phyloP scores from a whole-genome alignment of 192 early-diverging fungal genomes.

The Haplosporangium gracile region DNA sequence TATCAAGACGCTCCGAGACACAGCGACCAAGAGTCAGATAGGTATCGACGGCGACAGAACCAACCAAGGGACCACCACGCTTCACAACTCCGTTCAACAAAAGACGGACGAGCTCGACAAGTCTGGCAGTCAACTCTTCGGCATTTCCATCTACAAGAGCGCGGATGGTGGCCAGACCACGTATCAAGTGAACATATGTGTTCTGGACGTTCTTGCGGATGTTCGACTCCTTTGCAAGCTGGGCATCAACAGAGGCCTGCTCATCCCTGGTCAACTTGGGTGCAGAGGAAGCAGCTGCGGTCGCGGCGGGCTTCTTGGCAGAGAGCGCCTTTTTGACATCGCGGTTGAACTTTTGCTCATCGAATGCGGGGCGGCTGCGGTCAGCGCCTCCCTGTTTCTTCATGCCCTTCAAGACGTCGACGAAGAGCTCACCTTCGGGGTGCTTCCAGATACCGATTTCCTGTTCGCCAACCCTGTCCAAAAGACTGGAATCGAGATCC shows the following conservation, averaged over 20 bases:
- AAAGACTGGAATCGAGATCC: constrained; percentile 62
- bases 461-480: constrained; percentile 64
- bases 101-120: constrained; percentile 67
- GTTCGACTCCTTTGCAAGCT: constrained; percentile 77
- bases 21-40: constrained; percentile 66
- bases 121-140: constrained; percentile 66
- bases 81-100: constrained; percentile 65
- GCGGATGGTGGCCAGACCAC: constrained; percentile 75
- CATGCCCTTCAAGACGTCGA: constrained; percentile 73
- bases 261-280: constrained; percentile 83
- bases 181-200: constrained; percentile 62
- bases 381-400: constrained; percentile 65
- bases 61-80: constrained; percentile 69
- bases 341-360: constrained; percentile 85
- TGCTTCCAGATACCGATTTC: constrained; percentile 82
- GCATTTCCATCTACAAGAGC: constrained; percentile 73
- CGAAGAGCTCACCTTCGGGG: constrained; percentile 74
- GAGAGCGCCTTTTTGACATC: constrained; percentile 77
- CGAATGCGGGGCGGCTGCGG: constrained; percentile 64
- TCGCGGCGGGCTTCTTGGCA: constrained; percentile 68
- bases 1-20: constrained; percentile 56
- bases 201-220: constrained; percentile 77
- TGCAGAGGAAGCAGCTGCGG: constrained; percentile 6
- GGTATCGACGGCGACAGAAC: constrained; percentile 67
- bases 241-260: constrained; percentile 75